Conservation (phyloP, 768 basidiomycete species). For the Amanita pallidorosea region DNA sequence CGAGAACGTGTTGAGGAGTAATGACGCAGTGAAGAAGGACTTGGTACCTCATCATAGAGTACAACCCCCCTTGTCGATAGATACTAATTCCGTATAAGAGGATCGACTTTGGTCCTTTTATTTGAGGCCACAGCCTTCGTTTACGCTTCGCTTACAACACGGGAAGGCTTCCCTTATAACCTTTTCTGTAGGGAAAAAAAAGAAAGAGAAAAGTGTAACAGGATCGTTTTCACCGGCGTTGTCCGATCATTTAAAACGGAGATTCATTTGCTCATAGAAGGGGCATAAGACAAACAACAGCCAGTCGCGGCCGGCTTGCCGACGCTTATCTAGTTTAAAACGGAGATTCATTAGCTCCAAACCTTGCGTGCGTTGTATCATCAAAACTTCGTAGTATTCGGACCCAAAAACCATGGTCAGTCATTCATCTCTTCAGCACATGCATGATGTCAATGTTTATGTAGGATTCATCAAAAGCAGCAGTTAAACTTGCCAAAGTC, state of each 20-base stretch:
- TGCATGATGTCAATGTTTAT: constrained; percentile 5
- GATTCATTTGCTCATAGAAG: not conserved
- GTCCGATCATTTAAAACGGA: constrained; percentile 7
- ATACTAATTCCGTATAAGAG: too few relatives aligned
- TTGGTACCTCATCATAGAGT: constrained; percentile 12
- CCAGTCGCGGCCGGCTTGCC: too few relatives aligned
- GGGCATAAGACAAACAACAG: too few relatives aligned
- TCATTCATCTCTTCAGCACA: not conserved
- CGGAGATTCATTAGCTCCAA: constrained; percentile 10
- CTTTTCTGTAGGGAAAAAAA: too few relatives aligned
- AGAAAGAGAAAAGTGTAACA: too few relatives aligned
- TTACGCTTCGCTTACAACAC: too few relatives aligned
- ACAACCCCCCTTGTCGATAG: too few relatives aligned
- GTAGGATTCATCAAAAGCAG: constrained; percentile 80
- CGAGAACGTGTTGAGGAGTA: constrained; percentile 75
- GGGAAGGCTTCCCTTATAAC: too few relatives aligned
- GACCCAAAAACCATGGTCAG: constrained; percentile 21
- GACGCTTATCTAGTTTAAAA: too few relatives aligned
- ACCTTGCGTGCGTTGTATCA: constrained; percentile 15
- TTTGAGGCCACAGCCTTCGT: too few relatives aligned
- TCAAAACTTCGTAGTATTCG: not conserved
- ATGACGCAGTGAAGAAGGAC: constrained; percentile 30
- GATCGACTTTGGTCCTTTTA: too few relatives aligned
- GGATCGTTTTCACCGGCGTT: too few relatives aligned
- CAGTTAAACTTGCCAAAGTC: constrained; percentile 96